These are phyloP conservation scores for Pseudozyma hubeiensis DNA, from an alignment of 1,284 basidiomycete species.

Conservation along the genomic window DNA sequence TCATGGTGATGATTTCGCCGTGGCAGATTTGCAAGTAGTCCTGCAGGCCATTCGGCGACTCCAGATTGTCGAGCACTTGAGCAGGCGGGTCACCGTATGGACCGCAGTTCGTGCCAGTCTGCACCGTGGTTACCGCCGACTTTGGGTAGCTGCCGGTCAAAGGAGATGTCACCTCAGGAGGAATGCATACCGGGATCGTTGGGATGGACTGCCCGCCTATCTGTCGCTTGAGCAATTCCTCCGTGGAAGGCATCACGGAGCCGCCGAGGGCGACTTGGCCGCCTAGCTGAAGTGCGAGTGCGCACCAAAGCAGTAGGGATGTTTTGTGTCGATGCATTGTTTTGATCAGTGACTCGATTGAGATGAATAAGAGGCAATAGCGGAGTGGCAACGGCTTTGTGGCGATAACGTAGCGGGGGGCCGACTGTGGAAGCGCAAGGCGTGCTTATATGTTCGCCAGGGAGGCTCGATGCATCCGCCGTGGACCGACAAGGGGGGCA, in stretches of 20 bases:
- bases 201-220: neutral
- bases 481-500: too few species aligned
- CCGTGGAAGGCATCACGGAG: constrained; percentile 2
- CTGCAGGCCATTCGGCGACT: constrained; percentile 26
- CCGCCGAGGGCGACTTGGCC: constrained; percentile 10
- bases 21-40: constrained; percentile 26
- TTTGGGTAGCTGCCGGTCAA: constrained; percentile 16
- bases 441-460: too few species aligned
- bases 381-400: too few species aligned
- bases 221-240: constrained; percentile 21
- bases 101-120: constrained; percentile 26
- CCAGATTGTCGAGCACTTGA: constrained; percentile 11
- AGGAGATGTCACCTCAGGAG: constrained; percentile 16
- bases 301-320: constrained; percentile 20
- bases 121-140: constrained; percentile 32
- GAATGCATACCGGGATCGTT: constrained; percentile 10
- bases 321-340: neutral
- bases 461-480: too few species aligned
- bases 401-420: too few species aligned
- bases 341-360: too few species aligned
- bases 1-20: constrained; percentile 21
- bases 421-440: too few species aligned
- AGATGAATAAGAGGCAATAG: too few species aligned
- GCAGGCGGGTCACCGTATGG: constrained; percentile 27
- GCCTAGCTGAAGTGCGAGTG: constrained; percentile 16